Conservation (phyloP, 352 stramenopile species). For the Albugo laibachii region DNA sequence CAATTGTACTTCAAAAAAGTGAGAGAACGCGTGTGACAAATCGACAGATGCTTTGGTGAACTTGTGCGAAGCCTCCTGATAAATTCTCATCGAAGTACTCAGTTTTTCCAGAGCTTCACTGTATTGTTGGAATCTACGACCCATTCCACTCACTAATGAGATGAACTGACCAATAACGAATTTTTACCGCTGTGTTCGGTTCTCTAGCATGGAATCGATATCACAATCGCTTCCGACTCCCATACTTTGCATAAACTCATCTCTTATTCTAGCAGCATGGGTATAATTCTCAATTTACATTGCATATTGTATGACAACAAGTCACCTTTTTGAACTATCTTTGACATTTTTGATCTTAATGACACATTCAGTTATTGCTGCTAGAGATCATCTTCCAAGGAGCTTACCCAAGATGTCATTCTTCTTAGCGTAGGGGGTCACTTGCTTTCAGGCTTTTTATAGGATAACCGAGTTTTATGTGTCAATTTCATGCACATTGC, state of each 20-base stretch:
- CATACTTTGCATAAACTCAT: neutral
- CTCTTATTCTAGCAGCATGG: neutral
- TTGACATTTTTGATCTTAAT: neutral
- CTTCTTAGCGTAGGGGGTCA: too few species aligned
- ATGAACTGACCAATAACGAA: neutral
- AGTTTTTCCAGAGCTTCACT: constrained; percentile 37
- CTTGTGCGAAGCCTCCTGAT: constrained; percentile 17
- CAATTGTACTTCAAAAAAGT: constrained; percentile 35
- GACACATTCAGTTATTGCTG: too few species aligned
- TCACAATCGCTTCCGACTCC: neutral
- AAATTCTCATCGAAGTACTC: constrained; percentile 23
- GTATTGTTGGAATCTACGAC: constrained; percentile 28
- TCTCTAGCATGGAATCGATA: neutral
- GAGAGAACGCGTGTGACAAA: constrained; percentile 36
- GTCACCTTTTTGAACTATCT: neutral
- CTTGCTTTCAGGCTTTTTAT: too few species aligned
- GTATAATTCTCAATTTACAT: neutral
- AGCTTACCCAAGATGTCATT: too few species aligned
- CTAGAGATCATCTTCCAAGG: too few species aligned
- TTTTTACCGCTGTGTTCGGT: neutral
- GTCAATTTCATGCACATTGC: too few species aligned
- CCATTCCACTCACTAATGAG: neutral
- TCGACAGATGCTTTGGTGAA: constrained; percentile 21
- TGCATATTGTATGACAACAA: neutral
- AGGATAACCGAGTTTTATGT: too few species aligned